These are phyloP conservation scores for Pythium sukuiense DNA, from an alignment of 352 stramenopile species.

Conservation along the genomic window DNA sequence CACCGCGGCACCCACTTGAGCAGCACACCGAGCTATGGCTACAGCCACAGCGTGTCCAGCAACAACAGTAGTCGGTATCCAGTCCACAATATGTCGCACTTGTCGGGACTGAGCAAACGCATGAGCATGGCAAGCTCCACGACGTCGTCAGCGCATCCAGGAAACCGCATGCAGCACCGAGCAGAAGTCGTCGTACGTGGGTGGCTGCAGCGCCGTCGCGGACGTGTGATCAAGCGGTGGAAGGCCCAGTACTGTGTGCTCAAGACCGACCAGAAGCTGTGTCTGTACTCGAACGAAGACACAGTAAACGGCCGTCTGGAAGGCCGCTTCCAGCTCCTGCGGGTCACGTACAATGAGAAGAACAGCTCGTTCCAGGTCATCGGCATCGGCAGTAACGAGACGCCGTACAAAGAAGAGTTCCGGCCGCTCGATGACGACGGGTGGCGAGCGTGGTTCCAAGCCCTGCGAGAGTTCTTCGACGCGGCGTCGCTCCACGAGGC, in stretches of 20 bases:
- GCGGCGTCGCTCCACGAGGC: slow-evolving; percentile 37
- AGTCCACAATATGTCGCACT: slow-evolving; percentile 14
- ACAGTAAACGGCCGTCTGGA: slow-evolving; percentile 51
- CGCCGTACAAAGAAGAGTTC: slow-evolving; percentile 50
- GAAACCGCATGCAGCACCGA: not conserved
- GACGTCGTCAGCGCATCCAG: slow-evolving; percentile 10
- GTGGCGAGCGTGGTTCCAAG: slow-evolving; percentile 52
- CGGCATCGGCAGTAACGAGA: slow-evolving; percentile 39
- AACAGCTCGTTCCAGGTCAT: slow-evolving; percentile 59
- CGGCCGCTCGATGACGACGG: slow-evolving; percentile 36
- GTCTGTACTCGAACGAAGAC: slow-evolving; percentile 57
- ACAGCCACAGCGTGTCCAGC: slow-evolving; percentile 1
- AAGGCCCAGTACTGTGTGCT: slow-evolving; percentile 57
- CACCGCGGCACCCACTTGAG: slow-evolving; percentile 6
- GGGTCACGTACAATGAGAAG: slow-evolving; percentile 45
- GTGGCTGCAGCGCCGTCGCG: slow-evolving; percentile 56
- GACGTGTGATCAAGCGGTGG: slow-evolving; percentile 58
- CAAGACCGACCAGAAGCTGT: slow-evolving; percentile 51
- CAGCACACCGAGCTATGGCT: not conserved
- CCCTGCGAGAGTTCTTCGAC: slow-evolving; percentile 47
- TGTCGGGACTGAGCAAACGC: slow-evolving; percentile 12
- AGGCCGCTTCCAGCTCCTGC: slow-evolving; percentile 48
- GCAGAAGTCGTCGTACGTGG: slow-evolving; percentile 38
- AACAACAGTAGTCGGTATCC: slow-evolving; percentile 3
- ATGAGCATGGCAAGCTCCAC: slow-evolving; percentile 25